Conservation (phyloP, 2,329 filamentous ascomycete genomes). For the Botrytis galanthina region DNA sequence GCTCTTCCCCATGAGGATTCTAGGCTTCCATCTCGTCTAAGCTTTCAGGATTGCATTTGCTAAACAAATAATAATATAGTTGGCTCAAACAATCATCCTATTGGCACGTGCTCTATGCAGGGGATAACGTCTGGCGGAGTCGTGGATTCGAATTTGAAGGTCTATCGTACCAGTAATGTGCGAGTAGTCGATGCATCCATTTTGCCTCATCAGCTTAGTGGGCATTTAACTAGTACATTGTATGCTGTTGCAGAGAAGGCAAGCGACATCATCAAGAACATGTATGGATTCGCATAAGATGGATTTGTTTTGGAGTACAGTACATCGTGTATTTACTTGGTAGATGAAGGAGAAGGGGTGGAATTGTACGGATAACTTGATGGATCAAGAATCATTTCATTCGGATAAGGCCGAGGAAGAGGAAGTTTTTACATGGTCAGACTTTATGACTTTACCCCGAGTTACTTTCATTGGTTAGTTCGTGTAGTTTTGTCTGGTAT, state of each 20-base stretch:
- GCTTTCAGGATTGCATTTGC: neutral
- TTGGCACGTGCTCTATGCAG: constrained; percentile 29
- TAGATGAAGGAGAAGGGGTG: neutral
- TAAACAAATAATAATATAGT: constrained; percentile 1
- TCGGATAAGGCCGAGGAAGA: neutral
- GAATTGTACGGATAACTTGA: neutral
- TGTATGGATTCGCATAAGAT: neutral
- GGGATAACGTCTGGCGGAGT: constrained; percentile 25
- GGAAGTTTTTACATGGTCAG: neutral
- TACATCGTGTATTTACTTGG: neutral
- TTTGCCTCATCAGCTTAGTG: constrained; percentile 24
- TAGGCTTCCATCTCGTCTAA: neutral
- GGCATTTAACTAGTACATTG: constrained; percentile 26
- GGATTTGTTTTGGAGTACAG: neutral
- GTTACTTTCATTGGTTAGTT: neutral
- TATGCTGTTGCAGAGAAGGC: constrained; percentile 30
- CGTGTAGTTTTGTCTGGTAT: neutral
- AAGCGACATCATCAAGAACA: constrained; percentile 24
- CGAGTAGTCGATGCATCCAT: constrained; percentile 30
- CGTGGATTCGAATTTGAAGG: constrained; percentile 27
- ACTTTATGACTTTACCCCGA: neutral
- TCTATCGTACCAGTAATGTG: constrained; percentile 27
- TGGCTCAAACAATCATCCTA: constrained; percentile 24
- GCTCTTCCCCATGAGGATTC: neutral
- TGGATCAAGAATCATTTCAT: neutral